Conservation (phyloP, 2,329 filamentous ascomycete species). For the Claviceps lovelessii region DNA sequence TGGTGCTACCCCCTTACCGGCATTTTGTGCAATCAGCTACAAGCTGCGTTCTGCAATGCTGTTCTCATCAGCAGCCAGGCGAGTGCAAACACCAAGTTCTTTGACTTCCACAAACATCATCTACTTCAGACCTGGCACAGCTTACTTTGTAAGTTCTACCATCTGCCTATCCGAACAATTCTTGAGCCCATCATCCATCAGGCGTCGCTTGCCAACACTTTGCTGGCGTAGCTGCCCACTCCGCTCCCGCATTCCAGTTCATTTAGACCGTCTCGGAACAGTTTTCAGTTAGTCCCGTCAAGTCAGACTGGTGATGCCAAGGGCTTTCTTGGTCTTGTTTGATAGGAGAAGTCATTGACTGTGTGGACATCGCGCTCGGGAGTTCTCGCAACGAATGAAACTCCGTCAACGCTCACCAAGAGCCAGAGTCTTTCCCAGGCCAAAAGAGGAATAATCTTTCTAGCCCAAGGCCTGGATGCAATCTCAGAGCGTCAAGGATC, state of each 20-base stretch:
- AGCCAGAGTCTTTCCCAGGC: background rate
- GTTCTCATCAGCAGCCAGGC: background rate
- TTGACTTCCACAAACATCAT: background rate
- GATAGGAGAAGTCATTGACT: background rate
- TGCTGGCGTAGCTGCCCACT: background rate
- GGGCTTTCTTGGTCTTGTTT: background rate
- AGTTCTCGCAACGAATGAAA: background rate
- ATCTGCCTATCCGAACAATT: background rate
- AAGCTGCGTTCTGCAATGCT: background rate
- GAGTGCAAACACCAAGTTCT: background rate
- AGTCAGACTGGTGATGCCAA: background rate
- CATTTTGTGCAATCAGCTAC: background rate
- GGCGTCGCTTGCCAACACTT: background rate
- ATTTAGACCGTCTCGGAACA: constrained; percentile 1
- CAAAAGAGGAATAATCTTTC: background rate
- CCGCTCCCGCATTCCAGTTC: constrained; percentile 4
- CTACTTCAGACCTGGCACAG: background rate
- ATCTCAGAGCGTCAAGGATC: background rate
- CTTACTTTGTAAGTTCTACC: background rate
- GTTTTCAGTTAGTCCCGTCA: background rate
- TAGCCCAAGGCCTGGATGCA: background rate
- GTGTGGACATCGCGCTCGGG: background rate
- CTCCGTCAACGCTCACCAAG: background rate
- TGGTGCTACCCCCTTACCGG: constrained; percentile 2
- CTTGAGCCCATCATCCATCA: background rate